Conservation (phyloP, 2,329 filamentous ascomycete genomes). For the Epichloe uncinata region DNA sequence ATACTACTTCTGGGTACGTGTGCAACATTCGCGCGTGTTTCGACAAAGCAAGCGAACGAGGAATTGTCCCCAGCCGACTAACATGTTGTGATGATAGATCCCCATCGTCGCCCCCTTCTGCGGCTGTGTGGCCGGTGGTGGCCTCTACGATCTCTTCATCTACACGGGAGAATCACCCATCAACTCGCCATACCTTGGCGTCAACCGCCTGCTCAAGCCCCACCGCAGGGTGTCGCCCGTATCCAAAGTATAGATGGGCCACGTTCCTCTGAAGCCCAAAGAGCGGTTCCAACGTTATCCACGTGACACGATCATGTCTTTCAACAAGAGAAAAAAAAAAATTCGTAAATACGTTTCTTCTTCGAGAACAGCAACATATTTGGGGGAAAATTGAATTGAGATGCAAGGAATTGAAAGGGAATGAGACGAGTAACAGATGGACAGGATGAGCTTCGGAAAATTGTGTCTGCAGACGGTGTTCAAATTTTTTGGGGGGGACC, state of each 20-base stretch:
- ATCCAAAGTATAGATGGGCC: constrained; percentile 10
- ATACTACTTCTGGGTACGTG: constrained; percentile 59
- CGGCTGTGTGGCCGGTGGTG: constrained; percentile 49
- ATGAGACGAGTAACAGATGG: too few species aligned
- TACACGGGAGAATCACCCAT: constrained; percentile 59
- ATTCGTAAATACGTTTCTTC: too few species aligned
- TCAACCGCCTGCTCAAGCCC: constrained; percentile 35
- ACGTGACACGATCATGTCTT: not conserved
- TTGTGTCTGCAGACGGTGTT: too few species aligned
- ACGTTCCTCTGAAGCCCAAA: too few species aligned
- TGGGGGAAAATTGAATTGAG: too few species aligned
- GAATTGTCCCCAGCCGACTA: constrained; percentile 1
- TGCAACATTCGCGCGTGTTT: not conserved
- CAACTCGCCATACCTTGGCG: constrained; percentile 52
- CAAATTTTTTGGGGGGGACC: too few species aligned
- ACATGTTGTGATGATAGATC: constrained; percentile 32
- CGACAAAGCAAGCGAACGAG: too few species aligned
- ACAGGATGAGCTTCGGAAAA: too few species aligned
- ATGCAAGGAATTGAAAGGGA: too few species aligned
- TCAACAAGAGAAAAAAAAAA: not conserved
- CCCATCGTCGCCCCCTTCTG: constrained; percentile 60
- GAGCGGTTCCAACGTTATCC: not conserved
- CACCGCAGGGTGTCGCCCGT: constrained; percentile 22
- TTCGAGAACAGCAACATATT: too few species aligned
- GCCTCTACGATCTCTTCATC: constrained; percentile 54